These are phyloP conservation scores for Sparassis latifolia DNA, from an alignment of 1,284 basidiomycete genomes.

Conservation along the genomic window DNA sequence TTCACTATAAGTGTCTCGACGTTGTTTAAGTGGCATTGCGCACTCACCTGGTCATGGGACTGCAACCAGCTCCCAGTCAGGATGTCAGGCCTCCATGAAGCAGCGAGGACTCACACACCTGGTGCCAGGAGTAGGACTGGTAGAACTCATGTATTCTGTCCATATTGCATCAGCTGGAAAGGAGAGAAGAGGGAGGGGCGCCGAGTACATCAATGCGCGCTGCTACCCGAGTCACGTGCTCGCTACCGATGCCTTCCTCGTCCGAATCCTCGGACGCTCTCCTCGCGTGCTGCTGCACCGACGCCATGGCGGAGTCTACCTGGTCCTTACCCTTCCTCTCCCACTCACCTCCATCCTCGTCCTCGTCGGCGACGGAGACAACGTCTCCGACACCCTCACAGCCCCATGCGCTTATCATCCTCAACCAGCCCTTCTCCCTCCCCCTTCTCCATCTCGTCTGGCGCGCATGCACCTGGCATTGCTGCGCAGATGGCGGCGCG, in stretches of 20 bases:
- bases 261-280: neutral
- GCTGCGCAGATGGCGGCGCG: slow-evolving; percentile 92
- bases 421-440: slow-evolving; percentile 81
- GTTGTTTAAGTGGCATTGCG: neutral
- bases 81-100: neutral
- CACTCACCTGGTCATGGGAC: slow-evolving; percentile 38
- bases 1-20: too few species aligned
- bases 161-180: slow-evolving; percentile 15
- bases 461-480: slow-evolving; percentile 54
- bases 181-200: slow-evolving; percentile 3
- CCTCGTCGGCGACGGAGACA: too few species aligned
- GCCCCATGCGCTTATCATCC: slow-evolving; percentile 65
- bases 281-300: neutral
- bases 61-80: slow-evolving; percentile 11
- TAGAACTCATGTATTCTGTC: slow-evolving; percentile 27
- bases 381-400: slow-evolving; percentile 9
- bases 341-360: slow-evolving; percentile 7
- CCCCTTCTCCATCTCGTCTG: slow-evolving; percentile 65
- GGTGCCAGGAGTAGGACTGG: slow-evolving; percentile 40
- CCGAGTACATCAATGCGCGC: slow-evolving; percentile 1
- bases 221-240: neutral
- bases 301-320: slow-evolving; percentile 3
- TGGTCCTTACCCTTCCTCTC: slow-evolving; percentile 35
- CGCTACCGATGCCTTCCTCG: slow-evolving; percentile 3
- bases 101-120: slow-evolving; percentile 24